A percentile compares a stretch with the other conserved stretches of the same genome.
These are phyloP conservation scores for Parathielavia appendiculata DNA, from an alignment of 495 filamentous ascomycete genomes.

Conservation along the genomic window DNA sequence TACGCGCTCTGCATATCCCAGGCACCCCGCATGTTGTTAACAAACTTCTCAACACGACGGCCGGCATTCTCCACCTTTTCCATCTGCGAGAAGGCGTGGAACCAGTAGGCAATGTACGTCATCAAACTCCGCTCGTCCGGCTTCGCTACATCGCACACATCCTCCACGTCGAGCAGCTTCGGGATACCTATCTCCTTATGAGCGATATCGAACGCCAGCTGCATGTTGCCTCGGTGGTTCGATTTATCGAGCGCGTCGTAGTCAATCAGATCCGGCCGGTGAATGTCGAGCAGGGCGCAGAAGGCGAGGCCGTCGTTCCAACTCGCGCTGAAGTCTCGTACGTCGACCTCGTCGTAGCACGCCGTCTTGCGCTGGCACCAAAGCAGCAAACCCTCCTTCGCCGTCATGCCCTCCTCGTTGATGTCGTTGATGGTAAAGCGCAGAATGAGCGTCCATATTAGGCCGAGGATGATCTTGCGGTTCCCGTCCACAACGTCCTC, in stretches of 20 bases:
- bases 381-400: conserved; percentile 88
- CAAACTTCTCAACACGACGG: conserved; percentile 93
- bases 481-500: conserved; percentile 99
- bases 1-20: conserved; percentile 99
- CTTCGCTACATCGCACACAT: conserved; percentile 93
- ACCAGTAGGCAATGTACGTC: conserved; percentile 99
- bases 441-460: conserved; percentile 97
- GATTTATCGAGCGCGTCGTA: conserved; percentile 89
- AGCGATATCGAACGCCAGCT: conserved; percentile 92
- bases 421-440: conserved; percentile 98
- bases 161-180: conserved; percentile 90
- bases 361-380: conserved; percentile 99
- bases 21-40: conserved; percentile 97
- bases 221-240: conserved; percentile 95
- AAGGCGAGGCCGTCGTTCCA: conserved; percentile 98
- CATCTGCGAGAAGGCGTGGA: conserved; percentile 97
- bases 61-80: conserved; percentile 97
- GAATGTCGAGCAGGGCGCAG: conserved; percentile 93
- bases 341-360: conserved; percentile 93
- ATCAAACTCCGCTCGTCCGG: conserved; percentile 95
- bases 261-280: conserved; percentile 94
- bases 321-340: conserved; percentile 86
- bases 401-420: conserved; percentile 95
- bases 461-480: conserved; percentile 89
- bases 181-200: conserved; percentile 96